Evolutionary conservation across 352 stramenopile species (phyloP).

Genomic region (Globisporangium lucens): DNA sequence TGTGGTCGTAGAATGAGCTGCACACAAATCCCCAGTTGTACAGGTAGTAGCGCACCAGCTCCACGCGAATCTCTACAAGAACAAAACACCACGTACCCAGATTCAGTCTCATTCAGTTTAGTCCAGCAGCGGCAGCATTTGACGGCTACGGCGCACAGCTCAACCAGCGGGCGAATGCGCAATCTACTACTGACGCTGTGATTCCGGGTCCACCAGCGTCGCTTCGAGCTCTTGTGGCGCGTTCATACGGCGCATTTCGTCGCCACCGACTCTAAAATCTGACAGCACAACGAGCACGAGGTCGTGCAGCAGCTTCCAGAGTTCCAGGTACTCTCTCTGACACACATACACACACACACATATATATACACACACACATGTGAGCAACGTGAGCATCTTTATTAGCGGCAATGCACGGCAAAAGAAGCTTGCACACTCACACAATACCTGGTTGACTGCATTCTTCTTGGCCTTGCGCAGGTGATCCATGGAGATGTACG

Average conservation of each 20-base stretch:
- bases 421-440: background rate
- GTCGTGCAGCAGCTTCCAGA: conserved; percentile 68
- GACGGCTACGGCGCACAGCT: background rate
- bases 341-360: background rate
- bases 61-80: conserved; percentile 27
- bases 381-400: background rate
- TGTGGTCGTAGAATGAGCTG: conserved; percentile 32
- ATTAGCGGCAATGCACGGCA: background rate
- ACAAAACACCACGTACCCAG: background rate
- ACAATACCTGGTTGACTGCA: conserved; percentile 22
- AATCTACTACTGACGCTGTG: conserved; percentile 17
- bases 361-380: background rate
- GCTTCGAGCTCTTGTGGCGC: conserved; percentile 15
- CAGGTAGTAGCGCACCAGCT: conserved; percentile 57
- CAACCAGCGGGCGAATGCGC: background rate
- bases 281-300: conserved; percentile 57
- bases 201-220: conserved; percentile 21
- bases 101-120: background rate
- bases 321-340: conserved; percentile 39
- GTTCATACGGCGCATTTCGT: conserved; percentile 35
- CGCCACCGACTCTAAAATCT: conserved; percentile 50
- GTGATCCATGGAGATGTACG: conserved; percentile 49
- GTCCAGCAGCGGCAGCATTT: background rate
- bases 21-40: conserved; percentile 70
- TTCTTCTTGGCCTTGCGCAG: conserved; percentile 67